A percentile compares a stretch with the other conserved stretches of the same genome.
These are phyloP conservation scores for Petunia secreta DNA, from an alignment of 257 asterid species.

Conservation along the genomic window DNA sequence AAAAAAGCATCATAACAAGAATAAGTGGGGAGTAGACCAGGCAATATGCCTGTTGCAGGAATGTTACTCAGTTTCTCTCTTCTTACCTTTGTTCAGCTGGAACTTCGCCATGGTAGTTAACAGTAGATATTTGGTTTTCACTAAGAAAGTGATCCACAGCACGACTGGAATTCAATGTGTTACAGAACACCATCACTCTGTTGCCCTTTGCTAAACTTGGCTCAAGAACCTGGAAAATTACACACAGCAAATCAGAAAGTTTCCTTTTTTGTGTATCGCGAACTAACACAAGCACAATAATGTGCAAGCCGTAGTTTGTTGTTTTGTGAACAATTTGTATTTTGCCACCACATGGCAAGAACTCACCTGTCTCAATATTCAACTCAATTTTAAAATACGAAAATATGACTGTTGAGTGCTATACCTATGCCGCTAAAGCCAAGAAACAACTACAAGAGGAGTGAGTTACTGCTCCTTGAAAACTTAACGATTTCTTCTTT, in stretches of 20 bases:
- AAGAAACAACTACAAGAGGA: background rate
- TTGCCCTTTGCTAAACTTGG: conserved; percentile 98
- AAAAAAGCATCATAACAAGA: background rate
- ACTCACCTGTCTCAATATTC: background rate
- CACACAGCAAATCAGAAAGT: background rate
- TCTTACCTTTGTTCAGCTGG: conserved; percentile 95
- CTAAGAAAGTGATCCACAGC: conserved; percentile 90
- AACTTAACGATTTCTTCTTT: background rate
- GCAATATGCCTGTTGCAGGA: conserved; percentile 18
- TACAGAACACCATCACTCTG: conserved; percentile 97
- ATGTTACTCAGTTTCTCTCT: conserved; percentile 6
- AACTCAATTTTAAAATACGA: background rate
- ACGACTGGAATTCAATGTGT: conserved; percentile 94
- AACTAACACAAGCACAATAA: conserved; percentile 5
- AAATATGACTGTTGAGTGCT: background rate
- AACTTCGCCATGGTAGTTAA: conserved; percentile 97
- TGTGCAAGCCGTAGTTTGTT: background rate
- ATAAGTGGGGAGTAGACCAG: background rate
- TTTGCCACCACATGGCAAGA: conserved; percentile 10
- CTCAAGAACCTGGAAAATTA: conserved; percentile 77
- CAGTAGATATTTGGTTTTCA: conserved; percentile 87
- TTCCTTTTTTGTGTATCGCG: background rate
- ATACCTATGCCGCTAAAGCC: background rate
- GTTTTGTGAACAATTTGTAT: background rate
- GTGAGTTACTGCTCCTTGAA: conserved; percentile 9